Percentiles rank a stretch among this genome's conserved stretches.
phyloP scores from a whole-genome alignment of 1,139 yeast genomes.

The Diutina rugosa region DNA sequence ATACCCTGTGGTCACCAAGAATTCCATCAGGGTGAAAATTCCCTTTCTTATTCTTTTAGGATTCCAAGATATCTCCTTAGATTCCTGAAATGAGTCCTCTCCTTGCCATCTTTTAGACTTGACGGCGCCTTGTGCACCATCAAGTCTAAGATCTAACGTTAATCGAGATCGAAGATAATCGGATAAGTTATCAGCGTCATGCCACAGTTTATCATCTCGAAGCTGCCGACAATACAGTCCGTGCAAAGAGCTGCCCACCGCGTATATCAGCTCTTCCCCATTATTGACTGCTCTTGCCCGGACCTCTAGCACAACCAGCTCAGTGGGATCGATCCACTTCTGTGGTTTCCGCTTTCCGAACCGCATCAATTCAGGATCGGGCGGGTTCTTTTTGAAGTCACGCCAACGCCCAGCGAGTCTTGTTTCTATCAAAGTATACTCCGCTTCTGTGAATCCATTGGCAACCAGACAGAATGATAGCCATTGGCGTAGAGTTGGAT shows the following conservation, averaged over 20 bases:
- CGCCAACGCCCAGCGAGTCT: constrained; percentile 54
- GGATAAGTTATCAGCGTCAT: constrained; percentile 41
- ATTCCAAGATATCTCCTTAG: constrained; percentile 2
- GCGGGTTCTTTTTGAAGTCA: constrained; percentile 22
- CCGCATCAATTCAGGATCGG: constrained; percentile 29
- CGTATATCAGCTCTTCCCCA: constrained; percentile 35
- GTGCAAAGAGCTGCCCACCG: constrained; percentile 58
- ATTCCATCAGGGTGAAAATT: not conserved
- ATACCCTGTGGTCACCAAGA: not conserved
- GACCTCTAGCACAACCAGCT: constrained; percentile 72
- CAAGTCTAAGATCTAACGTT: constrained; percentile 12
- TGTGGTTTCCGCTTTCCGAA: constrained; percentile 57
- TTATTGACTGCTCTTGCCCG: constrained; percentile 66
- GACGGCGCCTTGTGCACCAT: constrained; percentile 16
- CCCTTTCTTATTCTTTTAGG: not conserved
- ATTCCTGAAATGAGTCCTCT: constrained; percentile 5
- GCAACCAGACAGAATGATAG: constrained; percentile 71
- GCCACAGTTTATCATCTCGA: constrained; percentile 53
- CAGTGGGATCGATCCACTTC: constrained; percentile 68
- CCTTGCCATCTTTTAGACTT: constrained; percentile 9
- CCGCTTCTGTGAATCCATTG: constrained; percentile 64
- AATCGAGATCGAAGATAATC: constrained; percentile 34
- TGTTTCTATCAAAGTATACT: constrained; percentile 45
- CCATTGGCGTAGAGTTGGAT: constrained; percentile 15
- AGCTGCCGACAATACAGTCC: constrained; percentile 63